Conservation (phyloP, 495 filamentous ascomycete genomes). For the Thermothielavioides terrestris region DNA sequence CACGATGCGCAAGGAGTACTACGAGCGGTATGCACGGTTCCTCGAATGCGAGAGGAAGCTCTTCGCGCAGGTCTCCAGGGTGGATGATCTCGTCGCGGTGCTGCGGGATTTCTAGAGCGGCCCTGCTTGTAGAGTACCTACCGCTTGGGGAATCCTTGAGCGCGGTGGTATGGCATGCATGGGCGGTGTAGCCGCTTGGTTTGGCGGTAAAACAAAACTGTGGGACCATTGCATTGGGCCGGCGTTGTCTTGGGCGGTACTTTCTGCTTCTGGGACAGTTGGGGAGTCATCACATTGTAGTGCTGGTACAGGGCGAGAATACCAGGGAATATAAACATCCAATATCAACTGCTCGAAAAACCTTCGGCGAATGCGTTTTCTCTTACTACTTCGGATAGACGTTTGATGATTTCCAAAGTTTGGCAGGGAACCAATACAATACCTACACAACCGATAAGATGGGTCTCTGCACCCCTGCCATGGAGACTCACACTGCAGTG, state of each 20-base stretch:
- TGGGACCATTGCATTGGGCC: slow-evolving; percentile 10
- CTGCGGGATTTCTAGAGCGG: slow-evolving; percentile 65
- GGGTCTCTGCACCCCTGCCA: no score
- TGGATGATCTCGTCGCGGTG: slow-evolving; percentile 77
- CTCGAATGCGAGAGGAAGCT: slow-evolving; percentile 63
- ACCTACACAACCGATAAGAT: no score
- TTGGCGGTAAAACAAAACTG: not conserved
- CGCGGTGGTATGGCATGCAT: slow-evolving; percentile 5
- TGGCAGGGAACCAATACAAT: no score
- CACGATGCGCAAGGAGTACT: slow-evolving; percentile 59
- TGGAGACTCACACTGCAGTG: no score
- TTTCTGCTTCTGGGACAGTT: not conserved
- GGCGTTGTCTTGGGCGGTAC: slow-evolving; percentile 12
- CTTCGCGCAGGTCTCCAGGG: slow-evolving; percentile 61
- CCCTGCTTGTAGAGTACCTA: no score
- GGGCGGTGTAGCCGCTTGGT: slow-evolving; percentile 3
- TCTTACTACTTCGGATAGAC: no score
- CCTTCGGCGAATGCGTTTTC: no score
- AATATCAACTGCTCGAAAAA: no score
- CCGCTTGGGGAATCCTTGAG: not conserved
- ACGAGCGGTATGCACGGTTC: slow-evolving; percentile 59
- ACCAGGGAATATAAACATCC: no score
- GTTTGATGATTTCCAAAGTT: no score
- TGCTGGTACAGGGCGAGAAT: no score
- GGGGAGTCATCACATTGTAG: no score